Evolutionary conservation across 192 early-diverging fungal species (phyloP), one percentile per base, ranked within the genome.

Genomic region (Phlyctochytrium bullatum): DNA sequence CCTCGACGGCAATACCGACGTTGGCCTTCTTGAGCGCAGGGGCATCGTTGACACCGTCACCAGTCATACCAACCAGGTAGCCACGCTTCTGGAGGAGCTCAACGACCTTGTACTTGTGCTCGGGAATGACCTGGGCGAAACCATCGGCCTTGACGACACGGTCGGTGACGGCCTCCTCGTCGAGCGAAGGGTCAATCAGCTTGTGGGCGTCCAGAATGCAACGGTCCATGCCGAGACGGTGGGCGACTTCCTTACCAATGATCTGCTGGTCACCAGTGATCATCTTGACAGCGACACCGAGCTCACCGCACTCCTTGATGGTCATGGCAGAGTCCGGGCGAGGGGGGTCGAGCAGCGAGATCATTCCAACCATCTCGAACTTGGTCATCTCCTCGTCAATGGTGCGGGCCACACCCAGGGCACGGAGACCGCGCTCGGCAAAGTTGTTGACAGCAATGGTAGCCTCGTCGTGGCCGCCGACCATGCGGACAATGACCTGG

Each of bases 21-120:
- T 96, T 91, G 63, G 93, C 94, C 84, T 96, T 96, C 81, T 97
- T 97, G 29, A 98, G 80, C 23, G 96, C 96, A 14, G 96, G 96
- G 17, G 96, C 96, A 77, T 98, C 96, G 75, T 98, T 98, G 56
- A 95, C 92, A 78, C 94, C 93, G 79, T 95, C 95, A 73, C 96
- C 96, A 36, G 95, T 97, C 95, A 98, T 97, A 72, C 92, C 93
- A 40, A 92, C 91, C n/a, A 94, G 79, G 76, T 90, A 88, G 51
- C 90, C 92, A 66, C 86, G 83, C 64, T 93, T 90, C 80, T 98
- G 93, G 58, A 98, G 79, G 34, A 95, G 74, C 82, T 96, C 92
- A 25, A 98, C 95, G 17, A 98, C 93, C 36, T 89, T 88, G 81
- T 92, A 95, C 80, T 98, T 98, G 88, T 98, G 94, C 75, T 96